A percentile compares a stretch with the other conserved stretches of the same genome.
Conservation (phyloP, 2,329 filamentous ascomycete genomes). For the Byssoonygena ceratinophila region DNA sequence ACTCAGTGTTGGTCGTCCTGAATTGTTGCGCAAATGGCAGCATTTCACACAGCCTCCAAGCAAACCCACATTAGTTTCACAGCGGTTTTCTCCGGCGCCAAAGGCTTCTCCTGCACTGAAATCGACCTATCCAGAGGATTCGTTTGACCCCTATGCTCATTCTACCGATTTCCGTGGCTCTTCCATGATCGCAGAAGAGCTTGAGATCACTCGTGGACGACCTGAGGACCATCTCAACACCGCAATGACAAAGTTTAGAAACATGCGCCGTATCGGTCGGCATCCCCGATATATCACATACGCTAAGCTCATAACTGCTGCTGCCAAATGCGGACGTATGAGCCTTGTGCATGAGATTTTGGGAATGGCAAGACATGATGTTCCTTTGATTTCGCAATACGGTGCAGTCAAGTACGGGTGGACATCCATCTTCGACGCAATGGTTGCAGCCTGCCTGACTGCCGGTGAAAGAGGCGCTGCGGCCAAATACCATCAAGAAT, state of each 20-base stretch:
- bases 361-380: slow-evolving; percentile 76
- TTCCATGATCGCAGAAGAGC: slow-evolving; percentile 74
- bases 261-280: slow-evolving; percentile 82
- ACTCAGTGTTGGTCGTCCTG: slow-evolving; percentile 39
- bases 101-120: slow-evolving; percentile 44
- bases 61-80: slow-evolving; percentile 32
- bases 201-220: slow-evolving; percentile 68
- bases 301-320: slow-evolving; percentile 84
- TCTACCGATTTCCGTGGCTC: slow-evolving; percentile 91
- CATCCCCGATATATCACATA: slow-evolving; percentile 95
- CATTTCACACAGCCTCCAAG: slow-evolving; percentile 34
- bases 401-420: slow-evolving; percentile 85
- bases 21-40: slow-evolving; percentile 47
- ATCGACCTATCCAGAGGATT: slow-evolving; percentile 61
- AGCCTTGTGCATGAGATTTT: slow-evolving; percentile 77
- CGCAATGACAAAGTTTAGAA: slow-evolving; percentile 71
- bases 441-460: slow-evolving; percentile 84
- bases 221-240: slow-evolving; percentile 66
- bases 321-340: slow-evolving; percentile 73
- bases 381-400: slow-evolving; percentile 75
- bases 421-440: slow-evolving; percentile 91
- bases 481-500: slow-evolving; percentile 79
- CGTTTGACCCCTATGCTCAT: slow-evolving; percentile 80
- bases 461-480: slow-evolving; percentile 71
- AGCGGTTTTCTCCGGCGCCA: slow-evolving; percentile 32